phyloP scores from a whole-genome alignment of 768 basidiomycete species.

The Termitomyces sp. region DNA sequence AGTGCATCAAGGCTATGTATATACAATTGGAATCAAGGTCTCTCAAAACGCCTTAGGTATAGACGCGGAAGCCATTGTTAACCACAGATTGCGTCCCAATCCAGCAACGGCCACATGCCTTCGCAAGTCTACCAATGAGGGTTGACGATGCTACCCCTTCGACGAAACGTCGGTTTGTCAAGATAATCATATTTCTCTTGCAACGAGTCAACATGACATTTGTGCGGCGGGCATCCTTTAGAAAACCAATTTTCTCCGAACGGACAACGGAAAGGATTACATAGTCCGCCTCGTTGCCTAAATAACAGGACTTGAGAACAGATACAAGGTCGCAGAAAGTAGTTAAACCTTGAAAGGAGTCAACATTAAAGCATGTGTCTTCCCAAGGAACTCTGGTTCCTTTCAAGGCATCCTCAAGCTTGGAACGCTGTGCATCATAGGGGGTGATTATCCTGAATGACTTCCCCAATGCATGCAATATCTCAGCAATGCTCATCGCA shows the following conservation, averaged over 20 bases:
- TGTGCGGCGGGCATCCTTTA: slow-evolving; percentile 49
- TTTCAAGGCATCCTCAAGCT: slow-evolving; percentile 47
- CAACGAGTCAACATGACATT: slow-evolving; percentile 78
- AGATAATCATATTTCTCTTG: slow-evolving; percentile 64
- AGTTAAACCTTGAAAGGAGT: slow-evolving; percentile 68
- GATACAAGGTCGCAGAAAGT: neutral
- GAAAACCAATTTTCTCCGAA: slow-evolving; percentile 56
- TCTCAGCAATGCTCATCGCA: slow-evolving; percentile 26
- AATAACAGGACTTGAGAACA: neutral
- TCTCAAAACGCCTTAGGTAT: neutral
- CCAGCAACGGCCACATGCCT: slow-evolving; percentile 14
- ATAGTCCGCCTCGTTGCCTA: slow-evolving; percentile 71
- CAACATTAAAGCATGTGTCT: slow-evolving; percentile 70
- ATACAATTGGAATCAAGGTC: neutral
- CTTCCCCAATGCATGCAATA: slow-evolving; percentile 30
- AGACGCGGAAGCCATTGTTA: slow-evolving; percentile 6
- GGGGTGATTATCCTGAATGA: slow-evolving; percentile 65
- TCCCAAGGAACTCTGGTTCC: slow-evolving; percentile 40
- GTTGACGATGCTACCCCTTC: slow-evolving; percentile 24
- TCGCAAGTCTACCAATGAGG: slow-evolving; percentile 27
- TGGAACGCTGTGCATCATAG: slow-evolving; percentile 62
- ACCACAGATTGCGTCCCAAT: slow-evolving; percentile 4
- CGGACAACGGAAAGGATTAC: slow-evolving; percentile 72
- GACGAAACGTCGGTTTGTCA: slow-evolving; percentile 50
- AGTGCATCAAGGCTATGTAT: neutral